Conservation (phyloP, 495 filamentous ascomycete species). For the Penicillium soppii region DNA sequence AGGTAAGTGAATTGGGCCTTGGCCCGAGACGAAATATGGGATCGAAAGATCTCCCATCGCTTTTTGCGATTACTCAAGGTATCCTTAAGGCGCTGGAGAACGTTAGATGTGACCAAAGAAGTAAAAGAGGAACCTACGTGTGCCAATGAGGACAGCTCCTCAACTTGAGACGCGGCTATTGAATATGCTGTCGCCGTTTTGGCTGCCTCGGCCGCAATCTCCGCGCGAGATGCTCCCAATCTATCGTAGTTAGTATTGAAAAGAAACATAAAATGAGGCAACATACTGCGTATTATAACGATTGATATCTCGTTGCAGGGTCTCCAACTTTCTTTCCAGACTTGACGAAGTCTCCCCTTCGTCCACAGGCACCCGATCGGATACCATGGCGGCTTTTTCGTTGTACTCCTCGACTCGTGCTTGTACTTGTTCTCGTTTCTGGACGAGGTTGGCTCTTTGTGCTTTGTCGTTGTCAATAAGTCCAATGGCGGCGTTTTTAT, state of each 20-base stretch:
- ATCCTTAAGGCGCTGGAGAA: constrained; percentile 47
- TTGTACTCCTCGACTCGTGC: constrained; percentile 53
- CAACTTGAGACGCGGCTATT: constrained; percentile 44
- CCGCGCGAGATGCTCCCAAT: constrained; percentile 64
- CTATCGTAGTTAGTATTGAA: constrained; percentile 34
- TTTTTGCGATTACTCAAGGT: constrained; percentile 68
- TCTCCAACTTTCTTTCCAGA: constrained; percentile 63
- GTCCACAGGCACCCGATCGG: constrained; percentile 62
- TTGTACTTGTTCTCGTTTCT: constrained; percentile 44
- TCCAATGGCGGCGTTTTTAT: constrained; percentile 66
- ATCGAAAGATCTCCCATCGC: constrained; percentile 79
- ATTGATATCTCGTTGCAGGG: constrained; percentile 56
- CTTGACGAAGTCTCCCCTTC: constrained; percentile 62
- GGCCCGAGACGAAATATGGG: constrained; percentile 77
- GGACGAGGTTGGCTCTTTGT: constrained; percentile 42
- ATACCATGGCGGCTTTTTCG: constrained; percentile 57
- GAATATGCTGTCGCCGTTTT: constrained; percentile 42
- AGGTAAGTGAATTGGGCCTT: constrained; percentile 84
- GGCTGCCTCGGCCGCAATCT: constrained; percentile 55
- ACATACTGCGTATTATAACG: constrained; percentile 49
- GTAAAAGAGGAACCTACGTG: constrained; percentile 34
- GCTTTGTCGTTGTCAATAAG: constrained; percentile 48
- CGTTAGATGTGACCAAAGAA: neutral
- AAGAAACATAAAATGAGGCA: neutral
- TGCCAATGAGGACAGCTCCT: constrained; percentile 52